Conservation (phyloP, 2,329 filamentous ascomycete species). For the Sporothrix variecibatus region DNA sequence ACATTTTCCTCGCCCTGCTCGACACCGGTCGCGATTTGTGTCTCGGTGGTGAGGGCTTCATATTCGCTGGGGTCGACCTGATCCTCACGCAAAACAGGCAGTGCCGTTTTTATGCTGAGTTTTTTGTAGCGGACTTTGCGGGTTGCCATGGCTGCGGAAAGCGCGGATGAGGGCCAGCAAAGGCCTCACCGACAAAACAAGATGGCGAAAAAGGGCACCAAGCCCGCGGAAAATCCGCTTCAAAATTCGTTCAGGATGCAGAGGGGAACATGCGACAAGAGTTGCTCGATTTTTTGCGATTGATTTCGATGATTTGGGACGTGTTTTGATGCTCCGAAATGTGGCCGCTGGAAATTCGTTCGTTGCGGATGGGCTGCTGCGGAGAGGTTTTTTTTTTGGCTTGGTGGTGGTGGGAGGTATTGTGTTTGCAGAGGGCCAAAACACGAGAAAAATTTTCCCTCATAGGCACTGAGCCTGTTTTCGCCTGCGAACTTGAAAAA, state of each 20-base stretch:
- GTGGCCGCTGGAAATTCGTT: background rate
- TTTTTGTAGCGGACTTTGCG: conserved; percentile 83
- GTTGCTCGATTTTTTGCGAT: conserved; percentile 57
- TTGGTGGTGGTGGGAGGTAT: conserved; percentile 16
- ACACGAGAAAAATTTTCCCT: conserved; percentile 25
- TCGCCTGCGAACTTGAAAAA: conserved; percentile 19
- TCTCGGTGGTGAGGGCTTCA: conserved; percentile 78
- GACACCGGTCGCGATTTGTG: conserved; percentile 91
- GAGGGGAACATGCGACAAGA: conserved; percentile 57
- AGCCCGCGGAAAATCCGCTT: conserved; percentile 59
- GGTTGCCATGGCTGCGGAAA: conserved; percentile 55
- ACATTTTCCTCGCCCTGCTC: conserved; percentile 98
- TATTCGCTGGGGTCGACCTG: conserved; percentile 87
- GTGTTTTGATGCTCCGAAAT: conserved; percentile 53
- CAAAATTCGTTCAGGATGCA: conserved; percentile 66
- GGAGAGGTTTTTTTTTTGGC: conserved; percentile 7
- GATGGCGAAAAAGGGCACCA: conserved; percentile 32
- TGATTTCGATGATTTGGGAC: conserved; percentile 51
- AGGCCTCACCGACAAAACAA: conserved; percentile 14
- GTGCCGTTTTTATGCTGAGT: conserved; percentile 84
- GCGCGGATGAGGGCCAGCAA: conserved; percentile 24
- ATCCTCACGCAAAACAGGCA: conserved; percentile 84
- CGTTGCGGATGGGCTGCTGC: background rate
- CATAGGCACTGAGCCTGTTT: background rate
- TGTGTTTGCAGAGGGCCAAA: conserved; percentile 3